These are phyloP conservation scores for Kuraishia floccosa DNA, from an alignment of 805 yeast genomes.

Conservation along the genomic window DNA sequence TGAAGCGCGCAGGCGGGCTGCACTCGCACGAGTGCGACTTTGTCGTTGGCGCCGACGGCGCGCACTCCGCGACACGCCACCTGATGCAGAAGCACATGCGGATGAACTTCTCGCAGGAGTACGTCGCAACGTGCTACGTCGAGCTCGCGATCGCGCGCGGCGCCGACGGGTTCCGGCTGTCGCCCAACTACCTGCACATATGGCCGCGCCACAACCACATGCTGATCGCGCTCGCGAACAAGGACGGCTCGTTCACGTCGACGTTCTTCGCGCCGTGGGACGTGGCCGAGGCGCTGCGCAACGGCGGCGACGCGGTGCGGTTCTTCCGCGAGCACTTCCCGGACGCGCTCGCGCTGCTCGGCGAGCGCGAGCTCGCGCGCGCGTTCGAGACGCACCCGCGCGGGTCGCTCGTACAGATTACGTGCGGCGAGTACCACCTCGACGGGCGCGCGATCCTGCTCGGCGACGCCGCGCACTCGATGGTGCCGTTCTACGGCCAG, in stretches of 20 bases:
- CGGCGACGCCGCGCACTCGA: conserved; percentile 93
- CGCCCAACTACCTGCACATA: conserved; percentile 75
- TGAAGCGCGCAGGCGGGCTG: conserved; percentile 2
- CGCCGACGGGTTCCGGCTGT: conserved; percentile 32
- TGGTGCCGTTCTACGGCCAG: conserved; percentile 98
- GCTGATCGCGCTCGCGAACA: conserved; percentile 84
- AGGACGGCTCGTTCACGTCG: conserved; percentile 79
- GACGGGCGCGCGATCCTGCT: conserved; percentile 53
- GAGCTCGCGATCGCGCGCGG: conserved; percentile 69
- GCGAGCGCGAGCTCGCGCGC: conserved; percentile 29
- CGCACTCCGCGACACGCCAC: conserved; percentile 62
- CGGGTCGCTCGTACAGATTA: conserved; percentile 68
- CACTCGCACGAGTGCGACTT: conserved; percentile 29
- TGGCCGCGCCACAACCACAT: conserved; percentile 86
- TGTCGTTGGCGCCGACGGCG: conserved; percentile 80
- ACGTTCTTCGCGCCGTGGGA: conserved; percentile 81
- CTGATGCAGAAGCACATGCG: conserved; percentile 56
- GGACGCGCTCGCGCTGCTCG: conserved; percentile 65
- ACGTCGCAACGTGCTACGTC: conserved; percentile 73
- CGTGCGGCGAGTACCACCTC: conserved; percentile 59
- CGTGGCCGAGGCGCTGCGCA: conserved; percentile 40
- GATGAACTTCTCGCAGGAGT: conserved; percentile 65
- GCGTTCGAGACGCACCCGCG: conserved; percentile 54
- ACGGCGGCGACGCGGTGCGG: conserved; percentile 25
- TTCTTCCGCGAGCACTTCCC: conserved; percentile 58